phyloP scores from a whole-genome alignment of 495 filamentous ascomycete genomes.

The Daldinia childiae region DNA sequence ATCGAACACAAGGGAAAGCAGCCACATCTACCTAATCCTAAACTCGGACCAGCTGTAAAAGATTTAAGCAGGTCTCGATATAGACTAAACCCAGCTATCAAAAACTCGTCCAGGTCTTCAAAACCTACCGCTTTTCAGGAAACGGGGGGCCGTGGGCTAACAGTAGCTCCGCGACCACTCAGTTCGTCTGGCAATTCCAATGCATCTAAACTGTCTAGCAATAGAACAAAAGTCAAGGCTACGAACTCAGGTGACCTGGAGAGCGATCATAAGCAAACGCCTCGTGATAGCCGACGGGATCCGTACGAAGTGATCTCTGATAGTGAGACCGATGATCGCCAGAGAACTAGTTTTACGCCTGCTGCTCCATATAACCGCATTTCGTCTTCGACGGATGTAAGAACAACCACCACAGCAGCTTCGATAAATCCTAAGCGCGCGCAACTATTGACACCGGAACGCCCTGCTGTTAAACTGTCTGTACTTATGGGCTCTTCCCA shows the following conservation, averaged over 20 bases:
- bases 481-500: neutral
- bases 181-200: neutral
- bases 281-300: conserved; percentile 13
- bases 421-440: neutral
- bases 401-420: neutral
- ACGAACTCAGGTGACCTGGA: neutral
- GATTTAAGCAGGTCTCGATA: neutral
- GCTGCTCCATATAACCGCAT: neutral
- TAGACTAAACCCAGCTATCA: conserved; percentile 5
- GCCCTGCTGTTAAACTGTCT: neutral
- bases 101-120: neutral
- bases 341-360: neutral
- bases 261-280: neutral
- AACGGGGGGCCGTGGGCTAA: neutral
- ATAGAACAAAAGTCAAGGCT: neutral
- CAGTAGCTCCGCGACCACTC: neutral
- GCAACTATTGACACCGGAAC: neutral
- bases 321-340: conserved; percentile 3
- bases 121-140: neutral
- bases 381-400: neutral
- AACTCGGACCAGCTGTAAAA: conserved; percentile 19
- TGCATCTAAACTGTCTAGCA: neutral
- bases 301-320: conserved; percentile 29
- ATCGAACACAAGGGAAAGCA: neutral
- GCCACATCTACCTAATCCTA: neutral